Conservation (phyloP, 768 basidiomycete genomes). For the Thelephora aurantiotincta region DNA sequence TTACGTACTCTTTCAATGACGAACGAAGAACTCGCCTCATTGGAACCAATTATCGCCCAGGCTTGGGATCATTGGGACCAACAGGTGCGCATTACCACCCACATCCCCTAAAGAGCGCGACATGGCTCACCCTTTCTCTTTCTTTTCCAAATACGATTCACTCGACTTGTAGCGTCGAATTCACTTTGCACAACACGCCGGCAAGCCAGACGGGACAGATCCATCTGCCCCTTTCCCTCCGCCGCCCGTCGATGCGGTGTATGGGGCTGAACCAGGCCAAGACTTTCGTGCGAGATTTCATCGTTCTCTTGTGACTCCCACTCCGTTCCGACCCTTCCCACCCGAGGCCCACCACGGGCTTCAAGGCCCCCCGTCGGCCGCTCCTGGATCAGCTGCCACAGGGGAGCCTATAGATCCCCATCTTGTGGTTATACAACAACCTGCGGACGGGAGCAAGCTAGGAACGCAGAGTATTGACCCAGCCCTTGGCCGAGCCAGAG, state of each 20-base stretch:
- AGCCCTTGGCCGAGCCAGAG: slow-evolving; percentile 19
- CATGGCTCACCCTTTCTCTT: slow-evolving; percentile 3
- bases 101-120: neutral
- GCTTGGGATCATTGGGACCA: slow-evolving; percentile 84
- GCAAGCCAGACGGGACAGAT: slow-evolving; percentile 14
- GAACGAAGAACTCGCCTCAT: slow-evolving; percentile 61
- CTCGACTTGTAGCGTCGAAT: slow-evolving; percentile 24
- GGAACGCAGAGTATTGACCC: slow-evolving; percentile 13
- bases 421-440: slow-evolving; percentile 1
- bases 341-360: slow-evolving; percentile 3
- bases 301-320: slow-evolving; percentile 41
- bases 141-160: neutral
- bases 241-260: slow-evolving; percentile 7
- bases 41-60: slow-evolving; percentile 70
- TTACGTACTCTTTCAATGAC: slow-evolving; percentile 61
- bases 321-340: slow-evolving; percentile 31
- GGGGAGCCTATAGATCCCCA: slow-evolving; percentile 12
- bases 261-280: slow-evolving; percentile 10
- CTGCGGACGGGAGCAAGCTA: neutral
- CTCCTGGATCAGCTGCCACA: slow-evolving; percentile 1
- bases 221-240: slow-evolving; percentile 10
- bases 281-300: slow-evolving; percentile 60
- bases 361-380: slow-evolving; percentile 5
- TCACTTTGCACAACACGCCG: slow-evolving; percentile 27
- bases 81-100: slow-evolving; percentile 33